Evolutionary conservation across 768 basidiomycete species (phyloP), one percentile per base, ranked within the genome.

Genomic region (Mycena venus): DNA sequence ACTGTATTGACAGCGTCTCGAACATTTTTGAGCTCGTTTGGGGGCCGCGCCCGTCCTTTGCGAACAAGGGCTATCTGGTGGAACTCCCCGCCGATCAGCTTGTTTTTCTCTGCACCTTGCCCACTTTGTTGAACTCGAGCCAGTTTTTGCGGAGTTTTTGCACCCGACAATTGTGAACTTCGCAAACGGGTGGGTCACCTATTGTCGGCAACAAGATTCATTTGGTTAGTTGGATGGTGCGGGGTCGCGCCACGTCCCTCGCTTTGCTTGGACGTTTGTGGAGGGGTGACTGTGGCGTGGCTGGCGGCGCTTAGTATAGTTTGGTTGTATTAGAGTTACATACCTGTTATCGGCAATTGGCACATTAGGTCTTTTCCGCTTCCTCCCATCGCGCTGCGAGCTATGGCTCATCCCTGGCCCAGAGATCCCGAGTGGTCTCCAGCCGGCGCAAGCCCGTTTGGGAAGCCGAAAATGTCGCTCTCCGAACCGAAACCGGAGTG

Each of bases 191-290:
- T 63, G 61, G 61, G 40, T 63, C 27, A 21, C 40, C 23, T 42
- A 63, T 31, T 63, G 61, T 47, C 59, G 38, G 23, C 29, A 42
- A 17, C 47, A 49, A 19, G 36, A 61, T 25, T 61, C 59, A n/a
- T 61, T 61, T 63, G 61, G 40, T 63, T 47, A 47, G 42, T 42
- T 25, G 38, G 38, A 61, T 44, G 60, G 60, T 38, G 60, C 60
- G 60, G 38, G 60, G 60, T 40, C 40, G 38, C 60, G 60, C 60
- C 60, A 44, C 60, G 60, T 42, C 60, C 38, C 23, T 61, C 38
- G 60, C 40, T 61, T 61, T 15, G 36, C 60, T 61, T 29, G 38
- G 60, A 40, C 60, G 60, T 61, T 44, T 44, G 8, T 44, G 14
- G 36, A 14, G 36, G 36, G 36, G 36, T 38, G 36, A 38, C 36